Base-by-base conservation (phyloP, 1,284 basidiomycete genomes). In the Boletellus deceptivus region DNA sequence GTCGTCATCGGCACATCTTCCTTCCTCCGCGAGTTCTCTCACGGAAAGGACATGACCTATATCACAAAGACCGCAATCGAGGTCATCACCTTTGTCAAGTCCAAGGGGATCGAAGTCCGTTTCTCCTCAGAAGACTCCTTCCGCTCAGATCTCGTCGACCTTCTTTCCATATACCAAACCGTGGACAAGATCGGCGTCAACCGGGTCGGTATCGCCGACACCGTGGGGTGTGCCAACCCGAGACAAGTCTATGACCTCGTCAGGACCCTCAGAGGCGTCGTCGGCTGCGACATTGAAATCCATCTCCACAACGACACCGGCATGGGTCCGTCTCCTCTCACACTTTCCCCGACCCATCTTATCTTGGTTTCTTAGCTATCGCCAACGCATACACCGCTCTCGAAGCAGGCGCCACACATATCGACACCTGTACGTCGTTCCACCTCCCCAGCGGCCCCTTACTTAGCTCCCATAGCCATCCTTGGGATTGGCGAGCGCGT, bases 111-210 rank as follows among this genome's bases (percentile, higher is more conserved):
- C 69, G 97, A 99, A 77, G 94, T 99, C 71, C 92, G 97, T 56
- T 99, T 99, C 84, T 99, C 96, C 27, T 97, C 96, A 33, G 97
- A 99, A 73, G 97, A 99, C 74, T 98, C 93, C 35, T 99, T 99
- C 92, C 92, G 97, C 60, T 99, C 96, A 61, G 96, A 99, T 73
- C 85, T 99, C 55, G 97, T 99, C 72, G 97, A 99, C 77, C 82
- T 99, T 44, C 82, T 99, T 49, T 95, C 92, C 45, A 98, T 99
- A 75, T 99, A 99, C 81, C 93, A 97, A 73, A 97, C 96, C 47
- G 97, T 99, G 50, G 97, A 99, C 80, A 98, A 98, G 82, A 95
- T 99, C 64, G 97, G 97, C 55, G 96, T 99, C 49, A 95, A 99
- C 80, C 88, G 97, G 61, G 97, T 99, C 60, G 97, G 97, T 72